Evolutionary conservation across 345 rosid species (phyloP).

Genomic region (Eucalyptus dawsonii): DNA sequence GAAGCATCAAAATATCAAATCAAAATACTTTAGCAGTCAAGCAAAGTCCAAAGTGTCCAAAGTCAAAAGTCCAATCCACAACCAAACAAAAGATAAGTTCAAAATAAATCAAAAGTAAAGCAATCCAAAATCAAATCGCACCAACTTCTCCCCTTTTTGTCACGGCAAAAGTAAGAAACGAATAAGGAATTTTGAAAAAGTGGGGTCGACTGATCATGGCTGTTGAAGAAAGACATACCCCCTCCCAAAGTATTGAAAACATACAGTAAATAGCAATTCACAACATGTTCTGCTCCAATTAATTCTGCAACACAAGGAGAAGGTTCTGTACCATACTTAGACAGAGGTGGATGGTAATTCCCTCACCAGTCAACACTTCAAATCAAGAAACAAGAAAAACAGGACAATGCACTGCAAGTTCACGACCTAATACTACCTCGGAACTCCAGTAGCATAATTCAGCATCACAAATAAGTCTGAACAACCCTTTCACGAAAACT

Average conservation of each 20-base stretch:
- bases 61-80: too few species aligned
- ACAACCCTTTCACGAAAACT: not conserved
- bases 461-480: not conserved
- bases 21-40: too few species aligned
- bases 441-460: not conserved
- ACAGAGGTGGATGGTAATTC: not conserved
- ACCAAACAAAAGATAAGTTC: too few species aligned
- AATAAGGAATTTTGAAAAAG: too few species aligned
- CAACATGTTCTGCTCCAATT: not conserved
- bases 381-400: not conserved
- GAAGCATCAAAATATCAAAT: too few species aligned
- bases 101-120: too few species aligned
- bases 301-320: not conserved
- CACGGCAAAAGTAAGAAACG: too few species aligned
- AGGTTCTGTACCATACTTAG: not conserved
- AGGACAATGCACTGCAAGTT: not conserved
- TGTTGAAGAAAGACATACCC: not conserved
- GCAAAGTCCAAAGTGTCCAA: too few species aligned
- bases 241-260: not conserved
- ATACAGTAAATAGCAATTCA: not conserved
- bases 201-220: too few species aligned
- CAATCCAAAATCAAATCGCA: too few species aligned
- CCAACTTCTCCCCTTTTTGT: too few species aligned
- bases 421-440: not conserved
- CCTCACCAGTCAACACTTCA: not conserved